Evolutionary conservation across 495 filamentous ascomycete species (phyloP), one percentile per base, ranked within the genome.

Genomic region (Entonaema liquescens): DNA sequence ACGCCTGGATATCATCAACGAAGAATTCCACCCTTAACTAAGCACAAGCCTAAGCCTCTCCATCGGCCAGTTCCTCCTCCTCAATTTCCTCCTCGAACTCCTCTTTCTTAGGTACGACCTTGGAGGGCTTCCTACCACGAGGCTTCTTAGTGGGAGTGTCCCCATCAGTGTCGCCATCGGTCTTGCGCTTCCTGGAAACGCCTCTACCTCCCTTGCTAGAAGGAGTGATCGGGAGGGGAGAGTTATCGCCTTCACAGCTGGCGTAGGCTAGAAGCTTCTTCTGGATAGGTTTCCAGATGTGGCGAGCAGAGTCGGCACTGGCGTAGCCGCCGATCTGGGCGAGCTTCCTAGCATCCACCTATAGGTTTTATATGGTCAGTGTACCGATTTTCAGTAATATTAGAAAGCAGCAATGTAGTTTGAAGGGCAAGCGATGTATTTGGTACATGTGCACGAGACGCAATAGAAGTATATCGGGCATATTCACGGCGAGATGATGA

Each of bases 301-400:
- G 70, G 5, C 65, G 47, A 1, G 70, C 70, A 5, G 70, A 73
- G 61, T 73, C 70, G 1, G 40, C 61, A 52, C 56, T 69, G 9
- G 61, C 50, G 42, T 73, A 73, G 6, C 3, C 7, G 9, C 56
- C 65, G 5, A 62, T 8, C 21, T 26, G 5, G 26, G 70, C 57
- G 15, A 73, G 62, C 57, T 69, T 73, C 21, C 23, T 36, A n/a
- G 42, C n/a, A 29, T 73, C 65, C 26, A 73, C 36, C 70, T 73
- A 50, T 8, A 8, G 1, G 6, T 7, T 0, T 56, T 56, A 49
- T 38, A 56, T 38, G 54, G 4, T 47, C 1, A 47, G 19, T 47
- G 19, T 47, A 8, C 42, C 17, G 2, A 17, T 2, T 8, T 4
- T 47, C 2, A 47, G 17, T 11, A 47, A 8, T 47, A 40, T 40